These are phyloP conservation scores for Talaromyces liani DNA, from an alignment of 495 filamentous ascomycete genomes.

Conservation along the genomic window DNA sequence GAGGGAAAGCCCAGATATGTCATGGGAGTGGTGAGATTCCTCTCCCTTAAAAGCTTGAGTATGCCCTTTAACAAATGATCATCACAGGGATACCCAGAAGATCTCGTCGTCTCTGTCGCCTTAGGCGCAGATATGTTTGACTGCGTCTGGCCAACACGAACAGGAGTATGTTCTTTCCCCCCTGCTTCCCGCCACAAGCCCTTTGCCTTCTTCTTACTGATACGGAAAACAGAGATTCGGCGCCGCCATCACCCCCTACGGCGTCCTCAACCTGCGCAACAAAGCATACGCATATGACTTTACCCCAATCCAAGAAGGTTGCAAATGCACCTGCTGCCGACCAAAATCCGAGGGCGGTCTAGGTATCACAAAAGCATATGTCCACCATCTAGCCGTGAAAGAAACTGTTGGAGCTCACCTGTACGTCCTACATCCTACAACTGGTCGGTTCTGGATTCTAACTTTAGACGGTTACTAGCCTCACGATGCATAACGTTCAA, in stretches of 20 bases:
- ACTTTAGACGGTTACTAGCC: constrained; percentile 20
- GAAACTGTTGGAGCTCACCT: constrained; percentile 95
- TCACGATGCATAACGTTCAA: constrained; percentile 93
- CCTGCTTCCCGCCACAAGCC: no score
- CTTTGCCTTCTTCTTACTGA: background rate
- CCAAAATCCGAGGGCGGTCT: constrained; percentile 61
- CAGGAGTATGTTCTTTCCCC: constrained; percentile 47
- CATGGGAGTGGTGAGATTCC: constrained; percentile 74
- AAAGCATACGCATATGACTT: constrained; percentile 73
- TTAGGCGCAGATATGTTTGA: constrained; percentile 99
- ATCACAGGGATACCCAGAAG: constrained; percentile 77
- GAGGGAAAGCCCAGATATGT: constrained; percentile 93
- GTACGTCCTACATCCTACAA: constrained; percentile 20
- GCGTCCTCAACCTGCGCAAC: constrained; percentile 76
- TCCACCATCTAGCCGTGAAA: constrained; percentile 86
- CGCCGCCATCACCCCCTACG: constrained; percentile 77
- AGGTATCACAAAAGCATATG: constrained; percentile 80
- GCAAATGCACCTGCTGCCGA: constrained; percentile 71
- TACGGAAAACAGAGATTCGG: constrained; percentile 60
- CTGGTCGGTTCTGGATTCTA: constrained; percentile 7
- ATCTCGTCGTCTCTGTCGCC: constrained; percentile 83
- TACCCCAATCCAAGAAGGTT: constrained; percentile 71
- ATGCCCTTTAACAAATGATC: background rate
- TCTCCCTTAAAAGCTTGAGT: no score
- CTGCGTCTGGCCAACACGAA: constrained; percentile 97